Evolutionary conservation across 2,329 filamentous ascomycete genomes (phyloP), one percentile per base, ranked within the genome.

Genomic region (Hypoxylon sp.): DNA sequence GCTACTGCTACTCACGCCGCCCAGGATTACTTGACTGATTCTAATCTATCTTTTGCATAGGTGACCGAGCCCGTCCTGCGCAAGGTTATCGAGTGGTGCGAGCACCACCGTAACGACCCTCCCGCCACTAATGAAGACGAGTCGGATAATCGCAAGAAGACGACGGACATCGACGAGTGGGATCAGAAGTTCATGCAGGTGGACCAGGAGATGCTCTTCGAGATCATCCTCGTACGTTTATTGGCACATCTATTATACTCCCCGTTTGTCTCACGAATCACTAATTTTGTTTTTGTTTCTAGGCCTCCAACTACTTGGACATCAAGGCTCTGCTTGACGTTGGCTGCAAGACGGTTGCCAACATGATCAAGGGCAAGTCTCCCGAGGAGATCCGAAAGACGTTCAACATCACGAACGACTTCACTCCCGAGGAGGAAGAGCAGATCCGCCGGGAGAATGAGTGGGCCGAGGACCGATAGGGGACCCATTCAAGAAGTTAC

Each of bases 311-410:
- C 83, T 99, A 98, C 77, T 89, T 99, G 58, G 95, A 99, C 68
- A 99, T 99, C 82, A 99, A 98, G 85, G 90, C 92, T 1, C 89
- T 99, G 1, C 88, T 99, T 23, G 95, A 99, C 66, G 94, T 98
- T 58, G 95, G 95, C 62, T 99, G 95, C 87, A 99, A 99, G 86
- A 99, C 95, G 0, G 95, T 99, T 13, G 95, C 95, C 62, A 99
- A 99, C 80, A 99, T 99, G 95, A 99, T 99, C 83, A 99, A 99
- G 90, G 95, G 95, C 80, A 99, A 99, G 84, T 97, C 92, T 0
- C 95, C 95, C 2, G 95, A 99, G 76, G 95, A 99, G 81, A 99
- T 99, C 71, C 91, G 95, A 48, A 99, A 98, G 84, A 99, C 95
- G 0, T 99, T 99, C 83, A 99, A 99, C 81, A 99, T 99, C 72